phyloP scores from a whole-genome alignment of 495 filamentous ascomycete genomes.

The Neurospora africana region DNA sequence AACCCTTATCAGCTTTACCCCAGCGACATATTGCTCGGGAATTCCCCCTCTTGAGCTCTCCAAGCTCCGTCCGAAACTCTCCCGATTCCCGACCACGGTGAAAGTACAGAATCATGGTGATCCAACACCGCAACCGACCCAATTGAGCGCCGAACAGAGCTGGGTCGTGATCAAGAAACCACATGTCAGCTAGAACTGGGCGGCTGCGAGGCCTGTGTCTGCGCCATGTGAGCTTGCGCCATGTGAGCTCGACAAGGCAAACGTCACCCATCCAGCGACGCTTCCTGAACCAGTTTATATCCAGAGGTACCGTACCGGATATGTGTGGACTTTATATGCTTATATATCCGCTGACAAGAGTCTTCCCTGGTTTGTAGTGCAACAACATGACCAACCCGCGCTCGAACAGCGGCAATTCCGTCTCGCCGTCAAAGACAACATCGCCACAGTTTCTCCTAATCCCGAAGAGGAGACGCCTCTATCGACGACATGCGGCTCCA shows the following conservation, averaged over 20 bases:
- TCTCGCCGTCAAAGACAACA: conserved; percentile 84
- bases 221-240: conserved; percentile 12
- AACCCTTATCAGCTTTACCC: not conserved
- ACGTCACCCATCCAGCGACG: conserved; percentile 14
- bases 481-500: conserved; percentile 73
- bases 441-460: conserved; percentile 48
- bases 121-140: not conserved
- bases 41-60: not conserved
- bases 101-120: not conserved
- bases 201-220: conserved; percentile 12
- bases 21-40: not conserved
- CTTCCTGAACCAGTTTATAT: conserved; percentile 21
- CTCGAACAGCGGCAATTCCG: conserved; percentile 12
- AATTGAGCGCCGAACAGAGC: conserved; percentile 2
- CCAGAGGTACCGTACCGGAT: conserved; percentile 6
- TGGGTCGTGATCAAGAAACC: not conserved
- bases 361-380: not conserved
- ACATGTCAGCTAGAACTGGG: conserved; percentile 16
- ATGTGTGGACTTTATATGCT: not conserved
- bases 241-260: conserved; percentile 3
- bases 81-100: not conserved
- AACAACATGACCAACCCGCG: not conserved
- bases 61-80: not conserved
- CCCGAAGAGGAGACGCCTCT: conserved; percentile 13
- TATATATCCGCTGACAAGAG: not conserved